Conservation (phyloP, 441 rosid species). For the Aleurites moluccanus region DNA sequence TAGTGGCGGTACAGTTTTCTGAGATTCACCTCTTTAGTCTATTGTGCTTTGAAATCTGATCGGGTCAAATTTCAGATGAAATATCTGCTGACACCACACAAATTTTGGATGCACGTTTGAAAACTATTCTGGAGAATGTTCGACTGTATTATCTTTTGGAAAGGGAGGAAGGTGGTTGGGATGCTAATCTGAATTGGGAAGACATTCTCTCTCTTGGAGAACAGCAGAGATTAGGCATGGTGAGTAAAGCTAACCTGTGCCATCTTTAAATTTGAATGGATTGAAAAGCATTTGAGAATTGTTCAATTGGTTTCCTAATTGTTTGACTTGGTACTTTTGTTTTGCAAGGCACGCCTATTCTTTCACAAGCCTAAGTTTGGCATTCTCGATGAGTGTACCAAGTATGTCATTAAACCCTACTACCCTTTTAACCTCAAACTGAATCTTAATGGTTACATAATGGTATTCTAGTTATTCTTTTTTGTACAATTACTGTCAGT, state of each 20-base stretch:
- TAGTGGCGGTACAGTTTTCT: neutral
- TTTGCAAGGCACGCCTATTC: constrained; percentile 86
- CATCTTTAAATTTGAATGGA: constrained; percentile 10
- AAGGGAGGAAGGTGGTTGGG: constrained; percentile 91
- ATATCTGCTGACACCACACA: constrained; percentile 36
- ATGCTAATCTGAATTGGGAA: constrained; percentile 86
- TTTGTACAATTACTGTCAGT: constrained; percentile 36
- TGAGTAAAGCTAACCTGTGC: constrained; percentile 31
- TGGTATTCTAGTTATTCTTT: neutral
- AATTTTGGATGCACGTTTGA: constrained; percentile 63
- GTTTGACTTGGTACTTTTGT: constrained; percentile 25
- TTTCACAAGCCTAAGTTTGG: constrained; percentile 94
- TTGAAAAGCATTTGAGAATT: constrained; percentile 1
- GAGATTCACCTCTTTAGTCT: neutral
- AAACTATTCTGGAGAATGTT: constrained; percentile 81
- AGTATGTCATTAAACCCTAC: constrained; percentile 48
- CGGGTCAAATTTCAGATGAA: constrained; percentile 45
- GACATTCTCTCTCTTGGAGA: constrained; percentile 96
- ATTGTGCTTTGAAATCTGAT: constrained; percentile 10
- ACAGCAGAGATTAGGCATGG: constrained; percentile 99
- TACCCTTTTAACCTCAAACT: neutral
- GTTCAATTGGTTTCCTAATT: constrained; percentile 13
- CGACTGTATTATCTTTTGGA: constrained; percentile 84
- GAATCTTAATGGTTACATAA: neutral
- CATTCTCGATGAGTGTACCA: constrained; percentile 99